phyloP scores from a whole-genome alignment of 2,329 filamentous ascomycete species.

The Colletotrichum chrysophilum region DNA sequence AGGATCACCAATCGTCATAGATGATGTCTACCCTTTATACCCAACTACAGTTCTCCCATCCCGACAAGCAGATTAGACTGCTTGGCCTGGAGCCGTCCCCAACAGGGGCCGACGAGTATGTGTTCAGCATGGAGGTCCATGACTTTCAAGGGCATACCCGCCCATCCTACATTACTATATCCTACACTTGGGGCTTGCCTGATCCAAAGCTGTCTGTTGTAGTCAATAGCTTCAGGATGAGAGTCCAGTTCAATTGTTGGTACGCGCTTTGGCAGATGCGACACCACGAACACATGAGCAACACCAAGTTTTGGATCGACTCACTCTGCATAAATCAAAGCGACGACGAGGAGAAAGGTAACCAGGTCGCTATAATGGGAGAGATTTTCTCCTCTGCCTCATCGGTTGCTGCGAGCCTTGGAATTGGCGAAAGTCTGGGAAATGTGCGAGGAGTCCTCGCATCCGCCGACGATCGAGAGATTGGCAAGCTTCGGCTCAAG shows the following conservation, averaged over 20 bases:
- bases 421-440: background rate
- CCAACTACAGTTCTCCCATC: too few relatives aligned
- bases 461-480: too few relatives aligned
- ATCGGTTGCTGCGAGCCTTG: background rate
- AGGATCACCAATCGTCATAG: too few relatives aligned
- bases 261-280: background rate
- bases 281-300: background rate
- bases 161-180: rapidly evolving
- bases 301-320: background rate
- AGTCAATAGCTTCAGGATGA: rapidly evolving
- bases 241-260: background rate
- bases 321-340: background rate
- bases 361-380: background rate
- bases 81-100: too few relatives aligned
- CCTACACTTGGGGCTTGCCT: background rate
- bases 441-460: background rate
- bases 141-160: background rate
- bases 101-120: too few relatives aligned
- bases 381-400: background rate
- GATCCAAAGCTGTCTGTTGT: too few relatives aligned
- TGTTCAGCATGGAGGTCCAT: too few relatives aligned
- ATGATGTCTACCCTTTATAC: too few relatives aligned
- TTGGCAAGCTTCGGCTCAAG: rapidly evolving
- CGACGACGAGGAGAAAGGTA: background rate
- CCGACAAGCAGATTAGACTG: too few relatives aligned